Base-by-base conservation (phyloP, 2,329 filamentous ascomycete species). In the Colletotrichum orchidophilum region DNA sequence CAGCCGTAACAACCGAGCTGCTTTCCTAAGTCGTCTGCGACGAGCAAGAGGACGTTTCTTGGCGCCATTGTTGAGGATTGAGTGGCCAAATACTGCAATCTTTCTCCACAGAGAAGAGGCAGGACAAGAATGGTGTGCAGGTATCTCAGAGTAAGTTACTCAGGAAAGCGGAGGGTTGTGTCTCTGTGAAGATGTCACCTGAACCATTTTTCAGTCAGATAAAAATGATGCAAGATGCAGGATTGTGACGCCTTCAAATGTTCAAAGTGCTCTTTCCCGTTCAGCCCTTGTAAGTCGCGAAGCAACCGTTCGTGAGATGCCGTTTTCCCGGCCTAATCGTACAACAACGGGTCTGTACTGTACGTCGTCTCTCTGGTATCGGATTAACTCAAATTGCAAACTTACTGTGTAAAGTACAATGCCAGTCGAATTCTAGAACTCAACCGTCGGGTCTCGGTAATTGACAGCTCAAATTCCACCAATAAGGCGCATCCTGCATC, bases 21-120 rank as follows among this genome's bases (percentile, higher is more conserved):
- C 27, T 77, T 77, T 5, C 83, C 83, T 11, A 85, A 77, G 66
- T 85, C 83, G 73, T 85, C 83, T 11, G 83, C 83, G 33, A 85
- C 75, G 27, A 85, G 64, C 4, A 84, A 76, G 2, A 85, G 76
- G 63, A 81, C 78, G 63, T 83, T 83, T 63, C 75, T 79, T 65
- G 7, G 72, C 75, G 65, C 7, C 39, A 46, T 46, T 9, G 2
- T 46, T 46, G 18, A 9, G 39, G n/a, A 3, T 18, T 4, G 18
- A 46, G 18, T 46, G 15, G n/a, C 31, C 31, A 33, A 33, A 4
- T 33, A 7, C 12, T 33, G 5, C 31, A 9, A 11, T 11, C 31
- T 33, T 11, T 11, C 8, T 33, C 8, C 31, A 33, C n/a, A n/a
- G n/a, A n/a, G n/a, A n/a, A n/a, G n/a, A n/a, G n/a, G n/a, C n/a